These are phyloP conservation scores for Violaceomyces palustris DNA, from an alignment of 1,284 basidiomycete genomes.

Conservation along the genomic window DNA sequence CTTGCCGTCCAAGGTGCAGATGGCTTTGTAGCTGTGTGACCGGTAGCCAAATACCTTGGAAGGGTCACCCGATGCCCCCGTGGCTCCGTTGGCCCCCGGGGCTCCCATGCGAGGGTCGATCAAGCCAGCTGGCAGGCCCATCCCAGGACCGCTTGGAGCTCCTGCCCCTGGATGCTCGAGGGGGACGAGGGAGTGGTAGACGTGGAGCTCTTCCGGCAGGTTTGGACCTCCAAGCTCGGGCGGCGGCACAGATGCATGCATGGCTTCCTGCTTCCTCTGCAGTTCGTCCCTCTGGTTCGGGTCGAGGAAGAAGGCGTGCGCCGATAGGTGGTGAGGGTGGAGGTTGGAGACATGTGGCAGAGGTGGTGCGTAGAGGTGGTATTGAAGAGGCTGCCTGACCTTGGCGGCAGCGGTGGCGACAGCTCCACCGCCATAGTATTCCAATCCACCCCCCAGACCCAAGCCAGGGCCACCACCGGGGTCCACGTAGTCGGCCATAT, in stretches of 20 bases:
- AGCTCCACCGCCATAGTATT: conserved; percentile 29
- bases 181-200: conserved; percentile 80
- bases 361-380: conserved; percentile 77
- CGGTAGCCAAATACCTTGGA: conserved; percentile 59
- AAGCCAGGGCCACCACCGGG: conserved; percentile 8
- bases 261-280: conserved; percentile 73
- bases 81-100: conserved; percentile 27
- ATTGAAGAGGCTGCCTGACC: conserved; percentile 63
- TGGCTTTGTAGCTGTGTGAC: conserved; percentile 76
- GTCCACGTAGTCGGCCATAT: conserved; percentile 42
- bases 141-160: conserved; percentile 13
- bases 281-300: conserved; percentile 71
- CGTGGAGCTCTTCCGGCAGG: conserved; percentile 81
- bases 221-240: conserved; percentile 56
- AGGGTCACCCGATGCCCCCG: conserved; percentile 41
- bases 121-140: conserved; percentile 23
- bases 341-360: conserved; percentile 59
- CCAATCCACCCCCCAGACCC: conserved; percentile 22
- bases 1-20: conserved; percentile 70
- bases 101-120: conserved; percentile 37
- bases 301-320: conserved; percentile 63
- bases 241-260: conserved; percentile 56
- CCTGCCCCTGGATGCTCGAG: conserved; percentile 59
- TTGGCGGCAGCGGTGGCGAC: conserved; percentile 18
- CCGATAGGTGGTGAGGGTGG: conserved; percentile 56